Evolutionary conservation across 225 moss, liverwort and hornwort species (phyloP).

Genomic region (Pleurozium schreberi): DNA sequence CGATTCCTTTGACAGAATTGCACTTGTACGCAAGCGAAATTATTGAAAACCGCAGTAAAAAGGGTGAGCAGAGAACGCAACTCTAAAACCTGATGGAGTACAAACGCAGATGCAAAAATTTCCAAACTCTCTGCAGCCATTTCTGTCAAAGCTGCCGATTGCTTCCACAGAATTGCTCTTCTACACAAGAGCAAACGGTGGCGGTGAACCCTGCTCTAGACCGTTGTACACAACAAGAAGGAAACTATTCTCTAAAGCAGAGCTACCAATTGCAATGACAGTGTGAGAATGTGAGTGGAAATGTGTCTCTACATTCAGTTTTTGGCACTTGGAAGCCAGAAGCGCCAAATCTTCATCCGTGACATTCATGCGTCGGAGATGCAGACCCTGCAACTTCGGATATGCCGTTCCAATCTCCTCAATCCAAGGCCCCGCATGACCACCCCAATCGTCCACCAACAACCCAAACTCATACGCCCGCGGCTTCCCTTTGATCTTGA

Average conservation of each 20-base stretch:
- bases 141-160: background rate
- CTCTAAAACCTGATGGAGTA: background rate
- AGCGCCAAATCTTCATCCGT: conserved; percentile 47
- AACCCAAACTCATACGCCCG: conserved; percentile 60
- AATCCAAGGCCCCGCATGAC: conserved; percentile 68
- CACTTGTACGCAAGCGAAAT: background rate
- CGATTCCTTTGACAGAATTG: background rate
- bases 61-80: background rate
- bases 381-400: conserved; percentile 37
- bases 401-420: conserved; percentile 37
- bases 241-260: background rate
- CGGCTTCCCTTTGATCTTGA: conserved; percentile 78
- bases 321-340: conserved; percentile 33
- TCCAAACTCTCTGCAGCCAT: background rate
- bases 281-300: background rate
- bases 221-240: background rate
- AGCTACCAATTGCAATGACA: background rate
- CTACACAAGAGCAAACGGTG: background rate
- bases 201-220: background rate
- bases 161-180: background rate
- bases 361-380: conserved; percentile 68
- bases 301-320: conserved; percentile 10
- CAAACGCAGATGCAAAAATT: background rate
- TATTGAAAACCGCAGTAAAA: background rate
- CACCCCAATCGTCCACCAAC: conserved; percentile 60